Conservation (phyloP, 179 eudicot genomes). For the Beta macrorhiza region DNA sequence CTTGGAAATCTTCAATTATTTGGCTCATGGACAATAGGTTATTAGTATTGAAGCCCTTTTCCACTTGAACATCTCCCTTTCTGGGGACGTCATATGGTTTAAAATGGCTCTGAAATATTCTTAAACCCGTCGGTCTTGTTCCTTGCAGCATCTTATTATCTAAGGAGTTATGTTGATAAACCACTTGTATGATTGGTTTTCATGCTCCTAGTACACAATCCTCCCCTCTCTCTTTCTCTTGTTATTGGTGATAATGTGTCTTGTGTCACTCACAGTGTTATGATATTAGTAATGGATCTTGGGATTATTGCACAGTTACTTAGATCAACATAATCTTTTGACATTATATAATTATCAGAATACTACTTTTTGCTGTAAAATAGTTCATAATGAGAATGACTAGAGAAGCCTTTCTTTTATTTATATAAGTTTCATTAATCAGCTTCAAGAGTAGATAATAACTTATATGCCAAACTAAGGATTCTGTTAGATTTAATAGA, state of each 20-base stretch:
- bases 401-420: not conserved
- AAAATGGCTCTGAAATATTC: not conserved
- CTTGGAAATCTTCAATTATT: not conserved
- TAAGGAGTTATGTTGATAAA: too few species aligned
- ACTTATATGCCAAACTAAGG: not conserved
- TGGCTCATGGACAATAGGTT: too few species aligned
- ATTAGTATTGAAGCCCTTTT: not conserved
- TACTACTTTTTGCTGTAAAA: not conserved
- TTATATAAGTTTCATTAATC: not conserved
- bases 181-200: too few species aligned
- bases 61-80: not conserved
- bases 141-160: too few species aligned
- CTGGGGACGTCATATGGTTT: too few species aligned
- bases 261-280: too few species aligned
- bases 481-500: not conserved
- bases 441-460: not conserved
- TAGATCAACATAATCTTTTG: too few species aligned
- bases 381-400: not conserved
- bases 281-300: too few species aligned
- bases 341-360: not conserved
- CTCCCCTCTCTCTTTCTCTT: not conserved
- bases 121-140: too few species aligned
- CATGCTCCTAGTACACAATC: too few species aligned
- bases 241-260: too few species aligned
- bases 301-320: too few species aligned